phyloP scores from a whole-genome alignment of 1,284 basidiomycete species.

The Spongispora temasekensis region DNA sequence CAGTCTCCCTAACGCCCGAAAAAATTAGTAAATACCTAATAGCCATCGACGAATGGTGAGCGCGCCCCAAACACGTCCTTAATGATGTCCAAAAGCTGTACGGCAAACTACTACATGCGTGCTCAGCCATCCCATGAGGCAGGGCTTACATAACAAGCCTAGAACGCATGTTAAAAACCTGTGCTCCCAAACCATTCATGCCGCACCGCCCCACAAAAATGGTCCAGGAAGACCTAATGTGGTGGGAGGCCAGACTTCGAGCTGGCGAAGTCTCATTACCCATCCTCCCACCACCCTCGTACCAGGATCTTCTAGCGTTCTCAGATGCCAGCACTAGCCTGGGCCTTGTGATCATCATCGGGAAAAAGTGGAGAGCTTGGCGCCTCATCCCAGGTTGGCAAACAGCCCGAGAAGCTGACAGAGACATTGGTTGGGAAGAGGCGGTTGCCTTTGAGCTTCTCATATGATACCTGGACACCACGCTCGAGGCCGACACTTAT shows the following conservation, averaged over 20 bases:
- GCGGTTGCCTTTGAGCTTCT: background rate
- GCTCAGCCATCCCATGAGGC: background rate
- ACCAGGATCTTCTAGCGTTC: background rate
- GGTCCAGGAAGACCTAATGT: background rate
- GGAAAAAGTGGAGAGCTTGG: background rate
- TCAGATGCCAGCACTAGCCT: constrained; percentile 20
- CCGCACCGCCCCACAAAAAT: background rate
- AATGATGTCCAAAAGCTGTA: constrained; percentile 8
- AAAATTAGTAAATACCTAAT: background rate
- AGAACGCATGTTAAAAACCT: constrained; percentile 2
- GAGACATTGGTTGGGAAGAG: background rate
- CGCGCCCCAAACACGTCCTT: background rate
- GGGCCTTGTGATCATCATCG: constrained; percentile 8
- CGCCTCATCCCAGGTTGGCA: background rate
- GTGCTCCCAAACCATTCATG: constrained; percentile 1
- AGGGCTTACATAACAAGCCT: constrained; percentile 1
- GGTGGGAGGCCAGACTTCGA: constrained; percentile 5
- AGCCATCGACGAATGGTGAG: background rate
- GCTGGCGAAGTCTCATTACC: background rate
- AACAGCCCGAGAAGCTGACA: background rate
- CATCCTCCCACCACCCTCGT: background rate
- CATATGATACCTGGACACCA: no score
- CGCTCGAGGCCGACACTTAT: no score
- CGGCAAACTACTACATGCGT: constrained; percentile 11
- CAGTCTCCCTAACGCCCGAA: accelerated